A percentile compares a stretch with the other conserved stretches of the same genome.
phyloP scores from a whole-genome alignment of 208 protist species.

The Crithidia thermophila region DNA sequence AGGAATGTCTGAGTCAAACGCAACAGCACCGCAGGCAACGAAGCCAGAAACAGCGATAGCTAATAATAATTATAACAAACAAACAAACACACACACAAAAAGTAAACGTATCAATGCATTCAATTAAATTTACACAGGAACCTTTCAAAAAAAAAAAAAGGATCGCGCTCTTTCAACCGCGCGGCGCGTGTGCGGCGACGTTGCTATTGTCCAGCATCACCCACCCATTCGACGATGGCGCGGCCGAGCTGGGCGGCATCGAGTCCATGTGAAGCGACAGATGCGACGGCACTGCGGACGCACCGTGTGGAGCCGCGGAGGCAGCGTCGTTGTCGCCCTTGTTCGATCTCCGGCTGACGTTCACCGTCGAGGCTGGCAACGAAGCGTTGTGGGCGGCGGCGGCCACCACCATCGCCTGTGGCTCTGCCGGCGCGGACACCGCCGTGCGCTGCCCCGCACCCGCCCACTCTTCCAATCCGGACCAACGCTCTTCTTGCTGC shows the following conservation, averaged over 20 bases:
- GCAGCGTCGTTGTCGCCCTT: conserved; percentile 7
- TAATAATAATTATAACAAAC: not conserved
- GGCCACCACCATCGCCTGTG: not conserved
- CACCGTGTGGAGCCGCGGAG: not conserved
- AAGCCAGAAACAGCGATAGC: conserved; percentile 1
- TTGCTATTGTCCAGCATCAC: conserved; percentile 15
- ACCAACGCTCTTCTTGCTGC: no score
- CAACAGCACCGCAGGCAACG: not conserved
- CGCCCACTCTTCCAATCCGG: no score
- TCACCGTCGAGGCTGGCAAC: not conserved
- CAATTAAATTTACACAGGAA: not conserved
- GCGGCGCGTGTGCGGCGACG: not conserved
- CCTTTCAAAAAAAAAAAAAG: no score
- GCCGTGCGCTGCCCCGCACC: no score
- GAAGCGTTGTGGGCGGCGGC: not conserved
- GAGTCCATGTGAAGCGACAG: not conserved
- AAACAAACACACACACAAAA: conserved; percentile 1
- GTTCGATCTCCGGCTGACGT: no score
- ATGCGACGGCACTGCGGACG: not conserved
- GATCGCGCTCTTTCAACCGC: not conserved
- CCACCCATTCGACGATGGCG: conserved; percentile 1
- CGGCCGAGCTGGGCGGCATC: not conserved
- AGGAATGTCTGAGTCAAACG: no score
- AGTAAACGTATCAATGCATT: not conserved
- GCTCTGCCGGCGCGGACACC: not conserved